Percentiles rank a stretch among this genome's conserved stretches.
phyloP scores from a whole-genome alignment of 768 basidiomycete genomes.

The Scleroderma bovista region DNA sequence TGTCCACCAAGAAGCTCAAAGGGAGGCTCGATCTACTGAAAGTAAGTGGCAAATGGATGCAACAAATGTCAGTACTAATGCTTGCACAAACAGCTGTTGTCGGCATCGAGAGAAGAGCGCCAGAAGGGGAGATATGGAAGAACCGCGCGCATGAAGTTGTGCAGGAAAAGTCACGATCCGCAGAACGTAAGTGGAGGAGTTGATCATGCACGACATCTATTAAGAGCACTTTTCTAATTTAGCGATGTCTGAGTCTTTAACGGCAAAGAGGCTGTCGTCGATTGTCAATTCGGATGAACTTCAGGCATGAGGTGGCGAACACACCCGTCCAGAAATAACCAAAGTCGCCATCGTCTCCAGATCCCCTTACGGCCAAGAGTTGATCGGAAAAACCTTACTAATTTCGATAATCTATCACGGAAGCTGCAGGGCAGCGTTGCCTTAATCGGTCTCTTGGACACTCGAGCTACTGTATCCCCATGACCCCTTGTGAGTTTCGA shows the following conservation, averaged over 20 bases:
- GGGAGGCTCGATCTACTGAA: background rate
- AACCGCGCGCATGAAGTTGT: slow-evolving; percentile 18
- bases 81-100: background rate
- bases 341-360: too few species aligned
- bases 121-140: slow-evolving; percentile 14
- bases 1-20: background rate
- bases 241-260: too few species aligned
- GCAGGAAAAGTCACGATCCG: slow-evolving; percentile 4
- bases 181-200: background rate
- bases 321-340: too few species aligned
- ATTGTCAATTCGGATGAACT: too few species aligned
- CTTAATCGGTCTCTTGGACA: background rate
- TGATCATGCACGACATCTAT: background rate
- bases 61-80: background rate
- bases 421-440: background rate
- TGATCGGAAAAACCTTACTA: background rate
- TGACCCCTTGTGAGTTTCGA: background rate
- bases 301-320: too few species aligned
- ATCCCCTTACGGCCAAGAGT: background rate
- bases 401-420: background rate
- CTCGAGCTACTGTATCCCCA: background rate
- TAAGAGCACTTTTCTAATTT: background rate
- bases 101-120: background rate
- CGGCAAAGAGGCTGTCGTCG: too few species aligned
- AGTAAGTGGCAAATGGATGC: background rate